Percentiles rank a stretch among this genome's conserved stretches.
Conservation (phyloP, 2,329 filamentous ascomycete species). For the Epichloe typhina region DNA sequence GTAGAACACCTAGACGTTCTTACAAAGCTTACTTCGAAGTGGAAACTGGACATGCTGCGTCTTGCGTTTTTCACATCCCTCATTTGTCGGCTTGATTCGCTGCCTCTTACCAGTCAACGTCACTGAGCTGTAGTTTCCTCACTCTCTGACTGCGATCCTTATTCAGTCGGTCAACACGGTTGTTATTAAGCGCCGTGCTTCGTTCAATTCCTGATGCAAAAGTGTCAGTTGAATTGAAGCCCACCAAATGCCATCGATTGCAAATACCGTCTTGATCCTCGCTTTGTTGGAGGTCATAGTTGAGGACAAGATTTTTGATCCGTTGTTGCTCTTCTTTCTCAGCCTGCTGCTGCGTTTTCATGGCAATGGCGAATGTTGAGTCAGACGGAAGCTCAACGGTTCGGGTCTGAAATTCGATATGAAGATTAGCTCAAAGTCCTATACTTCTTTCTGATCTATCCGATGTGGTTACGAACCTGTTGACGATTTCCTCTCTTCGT, state of each 20-base stretch:
- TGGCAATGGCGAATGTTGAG: slow-evolving; percentile 87
- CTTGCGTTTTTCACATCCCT: background rate
- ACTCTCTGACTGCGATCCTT: slow-evolving; percentile 67
- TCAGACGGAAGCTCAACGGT: slow-evolving; percentile 83
- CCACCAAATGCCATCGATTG: background rate
- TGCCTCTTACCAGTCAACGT: slow-evolving; percentile 78
- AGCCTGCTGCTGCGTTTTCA: slow-evolving; percentile 90
- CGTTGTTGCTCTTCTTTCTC: slow-evolving; percentile 94
- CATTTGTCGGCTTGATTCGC: background rate
- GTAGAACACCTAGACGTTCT: too few species aligned
- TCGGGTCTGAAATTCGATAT: slow-evolving; percentile 49
- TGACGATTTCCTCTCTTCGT: slow-evolving; percentile 94
- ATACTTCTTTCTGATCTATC: background rate
- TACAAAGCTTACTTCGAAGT: background rate
- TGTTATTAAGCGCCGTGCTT: slow-evolving; percentile 33
- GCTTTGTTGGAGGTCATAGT: slow-evolving; percentile 81
- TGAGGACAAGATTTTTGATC: slow-evolving; percentile 94
- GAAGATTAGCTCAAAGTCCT: background rate
- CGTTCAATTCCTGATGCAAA: slow-evolving; percentile 35
- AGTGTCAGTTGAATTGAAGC: background rate
- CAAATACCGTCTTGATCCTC: slow-evolving; percentile 66
- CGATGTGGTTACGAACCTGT: slow-evolving; percentile 43
- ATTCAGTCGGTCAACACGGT: slow-evolving; percentile 41
- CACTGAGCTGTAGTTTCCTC: slow-evolving; percentile 84
- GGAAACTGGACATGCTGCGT: background rate